A percentile compares a stretch with the other conserved stretches of the same genome.
Evolutionary conservation across 169 alveolate genomes (phyloP).

Genomic region (Plasmodium berghei): DNA sequence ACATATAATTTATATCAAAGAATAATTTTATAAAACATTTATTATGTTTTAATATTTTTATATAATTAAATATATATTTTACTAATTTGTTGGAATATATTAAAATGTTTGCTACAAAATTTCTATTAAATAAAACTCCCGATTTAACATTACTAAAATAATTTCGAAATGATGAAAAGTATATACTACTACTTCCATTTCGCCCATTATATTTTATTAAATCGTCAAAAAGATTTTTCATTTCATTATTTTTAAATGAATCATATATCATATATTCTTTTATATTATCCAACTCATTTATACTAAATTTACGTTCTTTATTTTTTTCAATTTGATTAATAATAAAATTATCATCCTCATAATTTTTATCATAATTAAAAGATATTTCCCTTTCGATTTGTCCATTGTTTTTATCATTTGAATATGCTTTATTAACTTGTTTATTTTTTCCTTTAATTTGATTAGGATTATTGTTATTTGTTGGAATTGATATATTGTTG

Average conservation of each 20-base stretch:
- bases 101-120: conserved; percentile 11
- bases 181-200: background rate
- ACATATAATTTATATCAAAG: conserved; percentile 56
- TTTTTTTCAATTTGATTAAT: too few species aligned
- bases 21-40: conserved; percentile 40
- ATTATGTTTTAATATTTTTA: conserved; percentile 39
- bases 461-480: too few species aligned
- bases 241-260: background rate
- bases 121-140: conserved; percentile 13
- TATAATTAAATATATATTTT: conserved; percentile 35
- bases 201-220: background rate
- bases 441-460: background rate
- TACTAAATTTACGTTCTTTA: too few species aligned
- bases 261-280: background rate
- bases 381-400: background rate
- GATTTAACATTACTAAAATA: conserved; percentile 1
- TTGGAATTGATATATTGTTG: too few species aligned
- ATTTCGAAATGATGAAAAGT: too few species aligned
- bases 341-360: too few species aligned
- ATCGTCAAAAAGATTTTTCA: background rate
- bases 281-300: too few species aligned
- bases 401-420: background rate
- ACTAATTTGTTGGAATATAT: conserved; percentile 4
- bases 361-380: too few species aligned
- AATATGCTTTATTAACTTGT: background rate